Conservation (phyloP, 306 rosid species). For the Vigna trinervia region DNA sequence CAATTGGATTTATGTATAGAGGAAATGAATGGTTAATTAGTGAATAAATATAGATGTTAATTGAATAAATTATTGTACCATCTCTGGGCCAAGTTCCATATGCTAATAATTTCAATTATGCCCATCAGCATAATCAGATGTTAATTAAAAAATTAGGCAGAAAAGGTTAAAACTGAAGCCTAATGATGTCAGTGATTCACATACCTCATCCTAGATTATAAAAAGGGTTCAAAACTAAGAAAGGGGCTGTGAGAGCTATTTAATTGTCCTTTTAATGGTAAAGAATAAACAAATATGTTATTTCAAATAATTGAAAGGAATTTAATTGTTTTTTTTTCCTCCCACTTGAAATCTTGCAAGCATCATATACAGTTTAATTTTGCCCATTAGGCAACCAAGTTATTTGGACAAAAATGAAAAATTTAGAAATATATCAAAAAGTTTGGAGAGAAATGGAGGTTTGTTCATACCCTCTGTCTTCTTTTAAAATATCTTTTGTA, state of each 20-base stretch:
- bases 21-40: not conserved
- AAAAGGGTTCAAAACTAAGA: not conserved
- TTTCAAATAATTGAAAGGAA: conserved; percentile 10
- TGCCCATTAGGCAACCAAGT: conserved; percentile 28
- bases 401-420: not conserved
- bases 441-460: conserved; percentile 42
- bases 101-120: not conserved
- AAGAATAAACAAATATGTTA: conserved; percentile 43
- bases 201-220: conserved; percentile 11
- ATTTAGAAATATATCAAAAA: conserved; percentile 26
- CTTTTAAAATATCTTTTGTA: not conserved
- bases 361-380: conserved; percentile 6
- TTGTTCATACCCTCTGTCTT: conserved; percentile 37
- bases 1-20: not conserved
- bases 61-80: not conserved
- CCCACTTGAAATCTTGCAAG: conserved; percentile 23
- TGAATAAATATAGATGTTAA: not conserved
- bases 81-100: not conserved
- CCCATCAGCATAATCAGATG: not conserved
- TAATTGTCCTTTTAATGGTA: conserved; percentile 41
- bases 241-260: conserved; percentile 29
- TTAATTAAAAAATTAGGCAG: not conserved
- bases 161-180: conserved; percentile 9
- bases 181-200: conserved; percentile 47
- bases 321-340: not conserved